These are phyloP conservation scores for Torrubiellomyces zombiae DNA, from an alignment of 2,329 filamentous ascomycete genomes.

Conservation along the genomic window DNA sequence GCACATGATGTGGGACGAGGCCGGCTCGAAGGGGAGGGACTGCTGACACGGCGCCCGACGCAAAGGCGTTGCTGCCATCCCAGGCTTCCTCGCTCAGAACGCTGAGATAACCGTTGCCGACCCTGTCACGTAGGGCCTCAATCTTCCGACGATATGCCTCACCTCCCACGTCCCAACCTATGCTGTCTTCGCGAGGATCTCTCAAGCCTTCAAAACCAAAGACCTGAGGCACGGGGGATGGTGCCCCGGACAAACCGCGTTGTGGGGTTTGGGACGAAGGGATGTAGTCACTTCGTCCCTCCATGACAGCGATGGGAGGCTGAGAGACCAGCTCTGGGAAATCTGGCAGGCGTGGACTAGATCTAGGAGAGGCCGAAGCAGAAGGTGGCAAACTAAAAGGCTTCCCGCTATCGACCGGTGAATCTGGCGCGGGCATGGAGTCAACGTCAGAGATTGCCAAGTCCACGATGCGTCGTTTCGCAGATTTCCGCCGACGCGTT, in stretches of 20 bases:
- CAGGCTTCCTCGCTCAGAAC: constrained; percentile 66
- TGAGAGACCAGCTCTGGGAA: constrained; percentile 20
- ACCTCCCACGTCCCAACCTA: constrained; percentile 50
- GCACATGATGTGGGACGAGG: constrained; percentile 14
- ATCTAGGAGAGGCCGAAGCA: constrained; percentile 9
- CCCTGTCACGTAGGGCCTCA: constrained; percentile 67
- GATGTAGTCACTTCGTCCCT: constrained; percentile 13
- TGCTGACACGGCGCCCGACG: constrained; percentile 9
- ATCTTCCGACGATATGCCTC: constrained; percentile 80
- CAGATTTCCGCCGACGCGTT: constrained; percentile 40
- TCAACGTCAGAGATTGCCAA: constrained; percentile 35
- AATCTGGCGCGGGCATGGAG: constrained; percentile 11
- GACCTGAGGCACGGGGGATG: background rate
- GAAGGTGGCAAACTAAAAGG: too few relatives aligned
- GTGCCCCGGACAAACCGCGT: background rate
- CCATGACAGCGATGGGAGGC: constrained; percentile 14
- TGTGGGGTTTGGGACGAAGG: too few relatives aligned
- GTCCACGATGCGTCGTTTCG: constrained; percentile 49
- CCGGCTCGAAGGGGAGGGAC: constrained; percentile 13
- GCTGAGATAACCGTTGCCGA: constrained; percentile 76
- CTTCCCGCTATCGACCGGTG: constrained; percentile 7
- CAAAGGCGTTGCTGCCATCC: constrained; percentile 22
- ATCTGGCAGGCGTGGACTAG: constrained; percentile 29
- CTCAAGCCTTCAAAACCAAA: background rate
- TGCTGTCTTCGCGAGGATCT: constrained; percentile 15